Evolutionary conservation across 306 rosid species (phyloP).

Genomic region (Vigna radiata): DNA sequence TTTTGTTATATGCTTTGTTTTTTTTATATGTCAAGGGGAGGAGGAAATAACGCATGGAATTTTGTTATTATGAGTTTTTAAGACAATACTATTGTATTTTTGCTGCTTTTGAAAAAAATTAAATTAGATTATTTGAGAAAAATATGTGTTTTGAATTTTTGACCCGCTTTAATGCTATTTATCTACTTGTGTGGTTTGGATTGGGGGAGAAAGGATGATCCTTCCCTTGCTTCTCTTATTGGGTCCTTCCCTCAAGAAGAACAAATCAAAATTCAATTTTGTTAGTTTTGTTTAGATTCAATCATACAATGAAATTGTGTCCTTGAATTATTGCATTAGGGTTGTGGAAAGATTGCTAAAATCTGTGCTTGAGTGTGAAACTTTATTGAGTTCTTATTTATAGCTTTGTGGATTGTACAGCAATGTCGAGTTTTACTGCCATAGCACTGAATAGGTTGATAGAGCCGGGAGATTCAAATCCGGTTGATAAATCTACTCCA

Average conservation of each 20-base stretch:
- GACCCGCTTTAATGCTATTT: slow-evolving; percentile 1
- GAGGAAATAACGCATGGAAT: background rate
- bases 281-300: background rate
- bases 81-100: background rate
- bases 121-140: background rate
- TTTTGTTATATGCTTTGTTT: background rate
- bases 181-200: background rate
- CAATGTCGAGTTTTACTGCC: slow-evolving; percentile 83
- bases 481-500: slow-evolving; percentile 65
- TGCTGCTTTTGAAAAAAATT: background rate
- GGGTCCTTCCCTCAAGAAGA: background rate
- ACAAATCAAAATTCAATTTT: background rate
- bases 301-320: background rate
- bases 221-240: background rate
- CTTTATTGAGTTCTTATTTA: slow-evolving; percentile 15
- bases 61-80: slow-evolving; percentile 19
- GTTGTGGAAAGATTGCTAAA: slow-evolving; percentile 5
- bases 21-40: slow-evolving; percentile 23
- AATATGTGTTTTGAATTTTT: background rate
- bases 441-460: slow-evolving; percentile 87
- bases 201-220: background rate
- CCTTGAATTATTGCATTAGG: slow-evolving; percentile 19
- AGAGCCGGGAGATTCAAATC: slow-evolving; percentile 76
- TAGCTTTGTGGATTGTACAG: slow-evolving; percentile 57
- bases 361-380: slow-evolving; percentile 20